A percentile compares a stretch with the other conserved stretches of the same genome.
Evolutionary conservation across 345 rosid species (phyloP).

Genomic region (Cardiospermum halicacabum): DNA sequence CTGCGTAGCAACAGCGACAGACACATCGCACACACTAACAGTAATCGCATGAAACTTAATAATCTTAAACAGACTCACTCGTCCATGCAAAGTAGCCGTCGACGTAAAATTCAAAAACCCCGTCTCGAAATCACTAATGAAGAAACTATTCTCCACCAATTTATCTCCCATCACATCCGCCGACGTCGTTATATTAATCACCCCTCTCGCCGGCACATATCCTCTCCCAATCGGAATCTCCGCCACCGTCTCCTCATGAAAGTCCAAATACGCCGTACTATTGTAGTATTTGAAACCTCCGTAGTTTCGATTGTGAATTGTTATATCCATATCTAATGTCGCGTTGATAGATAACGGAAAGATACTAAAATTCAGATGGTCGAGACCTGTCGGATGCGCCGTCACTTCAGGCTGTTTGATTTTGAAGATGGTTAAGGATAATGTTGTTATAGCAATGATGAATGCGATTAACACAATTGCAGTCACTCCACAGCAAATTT

Average conservation of each 20-base stretch:
- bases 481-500: conserved; percentile 24
- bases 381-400: conserved; percentile 26
- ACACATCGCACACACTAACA: conserved; percentile 22
- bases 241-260: conserved; percentile 20
- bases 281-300: conserved; percentile 35
- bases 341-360: conserved; percentile 2
- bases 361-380: conserved; percentile 7
- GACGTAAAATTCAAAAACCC: conserved; percentile 36
- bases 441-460: conserved; percentile 15
- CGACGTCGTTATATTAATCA: conserved; percentile 26
- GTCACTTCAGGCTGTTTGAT: conserved; percentile 34
- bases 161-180: conserved; percentile 23
- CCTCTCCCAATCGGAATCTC: conserved; percentile 19
- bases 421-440: conserved; percentile 39
- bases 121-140: conserved; percentile 23
- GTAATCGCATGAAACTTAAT: conserved; percentile 27
- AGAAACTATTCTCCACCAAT: conserved; percentile 17
- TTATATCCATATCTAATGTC: conserved; percentile 25
- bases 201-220: conserved; percentile 22
- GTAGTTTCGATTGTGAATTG: conserved; percentile 36
- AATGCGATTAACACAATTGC: conserved; percentile 18
- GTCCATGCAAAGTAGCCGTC: conserved; percentile 30
- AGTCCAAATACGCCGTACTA: conserved; percentile 22
- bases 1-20: conserved; percentile 14
- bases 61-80: conserved; percentile 23